These are phyloP conservation scores for Allantophomopsis cytisporea DNA, from an alignment of 2,329 filamentous ascomycete genomes.

Conservation along the genomic window DNA sequence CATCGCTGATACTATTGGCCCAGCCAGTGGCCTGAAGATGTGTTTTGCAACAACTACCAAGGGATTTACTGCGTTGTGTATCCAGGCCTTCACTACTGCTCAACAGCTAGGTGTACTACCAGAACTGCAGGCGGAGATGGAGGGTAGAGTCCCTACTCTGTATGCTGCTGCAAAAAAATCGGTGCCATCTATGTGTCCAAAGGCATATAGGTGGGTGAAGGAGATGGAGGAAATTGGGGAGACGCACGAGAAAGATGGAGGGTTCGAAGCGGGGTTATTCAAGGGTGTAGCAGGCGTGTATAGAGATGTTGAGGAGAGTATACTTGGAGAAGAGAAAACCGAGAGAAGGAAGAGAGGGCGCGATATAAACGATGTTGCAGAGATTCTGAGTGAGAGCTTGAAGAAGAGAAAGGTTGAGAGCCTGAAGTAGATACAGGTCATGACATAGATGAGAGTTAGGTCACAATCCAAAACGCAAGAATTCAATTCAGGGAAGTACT, in stretches of 20 bases:
- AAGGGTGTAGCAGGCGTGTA: slow-evolving; percentile 47
- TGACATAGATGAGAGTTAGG: too few relatives aligned
- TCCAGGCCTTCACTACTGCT: slow-evolving; percentile 61
- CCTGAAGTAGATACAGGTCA: too few relatives aligned
- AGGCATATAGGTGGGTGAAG: slow-evolving; percentile 64
- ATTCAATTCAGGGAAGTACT: too few relatives aligned
- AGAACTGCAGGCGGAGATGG: slow-evolving; percentile 42
- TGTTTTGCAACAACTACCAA: slow-evolving; percentile 50
- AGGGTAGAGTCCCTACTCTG: slow-evolving; percentile 30
- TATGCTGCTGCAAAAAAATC: slow-evolving; percentile 31
- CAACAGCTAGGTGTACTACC: slow-evolving; percentile 45
- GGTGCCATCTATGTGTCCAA: slow-evolving; percentile 50
- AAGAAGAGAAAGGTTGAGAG: slow-evolving; percentile 23
- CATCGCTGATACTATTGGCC: slow-evolving; percentile 34
- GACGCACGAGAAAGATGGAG: slow-evolving; percentile 51
- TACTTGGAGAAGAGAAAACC: slow-evolving; percentile 43
- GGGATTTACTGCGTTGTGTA: slow-evolving; percentile 53
- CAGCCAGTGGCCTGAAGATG: slow-evolving; percentile 49
- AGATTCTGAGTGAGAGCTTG: slow-evolving; percentile 30
- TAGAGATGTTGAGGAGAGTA: slow-evolving; percentile 42
- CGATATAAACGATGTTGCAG: slow-evolving; percentile 43
- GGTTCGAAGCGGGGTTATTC: slow-evolving; percentile 41
- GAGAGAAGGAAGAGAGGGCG: slow-evolving; percentile 40
- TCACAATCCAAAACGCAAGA: too few relatives aligned
- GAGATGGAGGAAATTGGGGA: slow-evolving; percentile 67